Percentiles rank a stretch among this genome's conserved stretches.
Conservation (phyloP, 768 basidiomycete genomes). For the Termitomyces sp. region DNA sequence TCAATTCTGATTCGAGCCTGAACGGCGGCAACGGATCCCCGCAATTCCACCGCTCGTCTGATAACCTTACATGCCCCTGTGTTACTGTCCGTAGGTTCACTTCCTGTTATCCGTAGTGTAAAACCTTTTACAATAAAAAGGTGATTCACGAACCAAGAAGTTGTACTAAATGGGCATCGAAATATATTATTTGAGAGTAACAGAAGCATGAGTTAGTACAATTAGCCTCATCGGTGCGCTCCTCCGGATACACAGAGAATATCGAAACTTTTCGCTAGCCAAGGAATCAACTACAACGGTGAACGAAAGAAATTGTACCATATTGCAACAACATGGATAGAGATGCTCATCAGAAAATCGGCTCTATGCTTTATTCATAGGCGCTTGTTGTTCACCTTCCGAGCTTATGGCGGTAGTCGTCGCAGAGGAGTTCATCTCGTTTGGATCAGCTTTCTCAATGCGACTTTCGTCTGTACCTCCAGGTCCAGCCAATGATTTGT, state of each 20-base stretch:
- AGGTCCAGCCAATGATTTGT: slow-evolving; percentile 16
- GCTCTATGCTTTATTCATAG: neutral
- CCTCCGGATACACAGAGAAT: neutral
- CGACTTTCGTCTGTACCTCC: neutral
- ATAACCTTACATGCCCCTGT: too few relatives aligned
- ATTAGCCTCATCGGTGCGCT: neutral
- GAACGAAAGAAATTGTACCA: neutral
- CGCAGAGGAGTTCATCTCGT: neutral
- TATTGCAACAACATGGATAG: neutral
- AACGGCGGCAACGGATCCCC: too few relatives aligned
- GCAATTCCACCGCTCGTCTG: too few relatives aligned
- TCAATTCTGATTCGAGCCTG: too few relatives aligned
- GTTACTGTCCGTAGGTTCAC: too few relatives aligned
- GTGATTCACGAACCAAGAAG: neutral
- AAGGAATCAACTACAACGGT: neutral
- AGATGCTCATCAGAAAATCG: neutral
- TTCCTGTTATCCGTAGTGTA: too few relatives aligned
- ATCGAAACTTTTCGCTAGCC: neutral
- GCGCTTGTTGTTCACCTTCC: neutral
- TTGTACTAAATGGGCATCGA: neutral
- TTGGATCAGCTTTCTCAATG: slow-evolving; percentile 1
- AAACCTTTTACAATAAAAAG: neutral
- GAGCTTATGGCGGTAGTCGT: neutral
- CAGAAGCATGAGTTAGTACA: neutral
- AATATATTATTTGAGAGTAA: neutral